Conservation (phyloP, 148 eudicot species). For the Persicaria maculosa region DNA sequence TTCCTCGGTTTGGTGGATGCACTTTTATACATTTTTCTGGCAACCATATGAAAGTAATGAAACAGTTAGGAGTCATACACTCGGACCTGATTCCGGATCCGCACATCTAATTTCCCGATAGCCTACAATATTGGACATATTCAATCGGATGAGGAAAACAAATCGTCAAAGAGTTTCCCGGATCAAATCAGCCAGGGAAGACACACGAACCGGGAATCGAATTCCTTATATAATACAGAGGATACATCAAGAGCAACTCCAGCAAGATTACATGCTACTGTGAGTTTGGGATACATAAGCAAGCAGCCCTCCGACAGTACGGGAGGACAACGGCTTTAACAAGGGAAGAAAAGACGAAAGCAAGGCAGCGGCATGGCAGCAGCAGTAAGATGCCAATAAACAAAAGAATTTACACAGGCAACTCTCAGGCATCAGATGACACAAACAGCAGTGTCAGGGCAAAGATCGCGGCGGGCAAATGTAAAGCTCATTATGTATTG, state of each 20-base stretch:
- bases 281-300: constrained; percentile 25
- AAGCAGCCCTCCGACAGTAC: background rate
- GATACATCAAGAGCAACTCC: constrained; percentile 7
- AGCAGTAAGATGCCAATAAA: constrained; percentile 2
- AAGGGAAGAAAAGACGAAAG: background rate
- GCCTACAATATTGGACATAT: too few relatives aligned
- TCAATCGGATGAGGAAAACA: background rate
- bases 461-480: background rate
- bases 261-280: constrained; percentile 6
- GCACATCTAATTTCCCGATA: too few relatives aligned
- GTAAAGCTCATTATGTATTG: constrained; percentile 6
- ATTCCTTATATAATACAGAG: constrained; percentile 10
- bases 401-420: constrained; percentile 8
- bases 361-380: background rate
- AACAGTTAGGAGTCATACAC: too few relatives aligned
- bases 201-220: background rate
- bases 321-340: constrained; percentile 1
- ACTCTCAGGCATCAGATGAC: background rate
- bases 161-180: background rate
- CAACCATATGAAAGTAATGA: too few relatives aligned
- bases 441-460: constrained; percentile 5
- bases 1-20: too few relatives aligned
- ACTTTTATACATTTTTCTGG: too few relatives aligned
- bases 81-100: too few relatives aligned
- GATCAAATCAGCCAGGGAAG: background rate